Evolutionary conservation across 176 grass and related monocot species (phyloP).

Genomic region (Luzula sylvatica): DNA sequence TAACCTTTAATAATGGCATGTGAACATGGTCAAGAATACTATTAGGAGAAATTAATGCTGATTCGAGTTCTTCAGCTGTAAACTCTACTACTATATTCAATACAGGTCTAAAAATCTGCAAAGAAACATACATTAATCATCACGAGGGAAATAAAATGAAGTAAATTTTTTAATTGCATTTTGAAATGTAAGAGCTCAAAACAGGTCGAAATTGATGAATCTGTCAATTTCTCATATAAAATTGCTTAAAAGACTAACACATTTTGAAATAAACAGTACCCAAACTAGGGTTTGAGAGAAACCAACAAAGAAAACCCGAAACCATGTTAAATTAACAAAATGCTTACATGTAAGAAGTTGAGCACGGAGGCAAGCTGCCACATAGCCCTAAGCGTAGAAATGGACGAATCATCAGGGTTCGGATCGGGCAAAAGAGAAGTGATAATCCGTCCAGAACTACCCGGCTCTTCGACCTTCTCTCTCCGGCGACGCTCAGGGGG

Average conservation of each 20-base stretch:
- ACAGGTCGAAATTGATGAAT: background rate
- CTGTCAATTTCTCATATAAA: background rate
- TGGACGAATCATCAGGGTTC: conserved; percentile 35
- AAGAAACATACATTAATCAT: conserved; percentile 2
- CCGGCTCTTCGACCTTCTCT: conserved; percentile 21
- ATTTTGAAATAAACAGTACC: conserved; percentile 15
- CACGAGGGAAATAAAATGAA: conserved; percentile 17
- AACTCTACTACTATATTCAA: conserved; percentile 76
- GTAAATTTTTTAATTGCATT: conserved; percentile 15
- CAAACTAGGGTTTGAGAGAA: conserved; percentile 17
- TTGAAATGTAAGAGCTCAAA: background rate
- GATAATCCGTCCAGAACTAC: conserved; percentile 39
- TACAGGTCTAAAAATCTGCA: conserved; percentile 72
- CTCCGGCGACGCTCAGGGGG: conserved; percentile 37
- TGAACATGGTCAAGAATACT: conserved; percentile 56
- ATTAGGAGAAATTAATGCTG: conserved; percentile 60
- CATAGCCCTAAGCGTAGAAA: conserved; percentile 69
- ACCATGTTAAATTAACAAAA: background rate
- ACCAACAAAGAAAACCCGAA: background rate
- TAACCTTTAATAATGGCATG: conserved; percentile 78
- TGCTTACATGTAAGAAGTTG: conserved; percentile 80
- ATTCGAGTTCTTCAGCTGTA: conserved; percentile 89
- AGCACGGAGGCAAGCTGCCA: conserved; percentile 90
- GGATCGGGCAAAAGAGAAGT: conserved; percentile 62
- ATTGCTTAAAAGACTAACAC: conserved; percentile 1